Conservation (phyloP, 768 basidiomycete genomes). For the Pisolithus orientalis region DNA sequence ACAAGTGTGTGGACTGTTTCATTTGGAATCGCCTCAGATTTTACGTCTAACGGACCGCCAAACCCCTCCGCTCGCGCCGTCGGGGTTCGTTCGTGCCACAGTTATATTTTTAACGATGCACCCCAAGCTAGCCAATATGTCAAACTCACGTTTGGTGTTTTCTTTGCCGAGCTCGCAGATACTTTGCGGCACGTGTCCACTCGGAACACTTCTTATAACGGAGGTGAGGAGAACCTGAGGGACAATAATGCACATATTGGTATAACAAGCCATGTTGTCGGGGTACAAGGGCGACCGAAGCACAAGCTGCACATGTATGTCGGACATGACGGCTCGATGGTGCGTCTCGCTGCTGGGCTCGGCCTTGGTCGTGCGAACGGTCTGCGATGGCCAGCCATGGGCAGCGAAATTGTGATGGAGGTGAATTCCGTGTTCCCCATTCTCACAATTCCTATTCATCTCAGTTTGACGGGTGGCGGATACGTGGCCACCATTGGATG, state of each 20-base stretch:
- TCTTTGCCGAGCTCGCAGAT: conserved; percentile 38
- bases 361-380: conserved; percentile 30
- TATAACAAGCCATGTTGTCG: not conserved
- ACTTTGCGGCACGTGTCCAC: conserved; percentile 32
- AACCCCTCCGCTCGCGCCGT: too few relatives aligned
- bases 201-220: conserved; percentile 7
- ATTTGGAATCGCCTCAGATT: not conserved
- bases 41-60: too few relatives aligned
- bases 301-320: conserved; percentile 37
- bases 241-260: too few relatives aligned
- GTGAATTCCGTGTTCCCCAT: conserved; percentile 14
- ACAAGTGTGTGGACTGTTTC: conserved; percentile 33
- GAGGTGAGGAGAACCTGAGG: too few relatives aligned
- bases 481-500: not conserved
- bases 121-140: conserved; percentile 38
- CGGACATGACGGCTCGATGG: conserved; percentile 45
- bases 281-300: conserved; percentile 11
- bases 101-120: conserved; percentile 46
- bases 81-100: conserved; percentile 11
- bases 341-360: conserved; percentile 33
- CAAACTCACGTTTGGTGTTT: conserved; percentile 41
- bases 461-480: not conserved
- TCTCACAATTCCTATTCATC: not conserved
- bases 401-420: conserved; percentile 43
- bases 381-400: conserved; percentile 43